A percentile compares a stretch with the other conserved stretches of the same genome.
Conservation (phyloP, 2,329 filamentous ascomycete genomes). For the Colletotrichum musicola region DNA sequence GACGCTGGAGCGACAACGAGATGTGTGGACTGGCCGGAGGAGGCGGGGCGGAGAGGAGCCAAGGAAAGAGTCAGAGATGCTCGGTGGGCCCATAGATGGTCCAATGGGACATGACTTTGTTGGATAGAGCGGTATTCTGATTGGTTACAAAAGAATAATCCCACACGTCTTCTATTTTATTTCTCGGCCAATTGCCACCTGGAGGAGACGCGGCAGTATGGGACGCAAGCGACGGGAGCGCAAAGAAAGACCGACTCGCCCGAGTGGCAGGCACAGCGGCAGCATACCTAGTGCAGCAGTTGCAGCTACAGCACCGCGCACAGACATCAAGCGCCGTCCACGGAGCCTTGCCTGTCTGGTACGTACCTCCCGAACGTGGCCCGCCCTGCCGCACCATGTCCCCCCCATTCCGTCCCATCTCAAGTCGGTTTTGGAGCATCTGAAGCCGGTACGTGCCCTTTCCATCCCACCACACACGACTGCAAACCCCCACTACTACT, state of each 20-base stretch:
- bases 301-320: constrained; percentile 4
- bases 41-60: constrained; percentile 36
- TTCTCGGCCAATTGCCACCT: background rate
- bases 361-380: constrained; percentile 8
- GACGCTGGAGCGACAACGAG: constrained; percentile 3
- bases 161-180: constrained; percentile 12
- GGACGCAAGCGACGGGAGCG: background rate
- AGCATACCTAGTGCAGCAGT: background rate
- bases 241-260: constrained; percentile 33
- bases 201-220: constrained; percentile 1
- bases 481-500: constrained; percentile 34
- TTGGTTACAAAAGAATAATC: constrained; percentile 11
- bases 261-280: constrained; percentile 15
- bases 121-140: constrained; percentile 14
- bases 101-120: constrained; percentile 21
- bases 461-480: constrained; percentile 28
- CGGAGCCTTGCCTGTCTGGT: constrained; percentile 27
- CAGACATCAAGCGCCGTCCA: constrained; percentile 32
- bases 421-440: constrained; percentile 18
- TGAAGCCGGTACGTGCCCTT: constrained; percentile 29
- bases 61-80: constrained; percentile 31
- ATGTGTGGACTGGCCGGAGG: constrained; percentile 24
- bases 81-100: constrained; percentile 13
- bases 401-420: constrained; percentile 32
- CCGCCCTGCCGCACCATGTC: background rate